Evolutionary conservation across 805 yeast species (phyloP).

Genomic region (Ascoidea asiatica): DNA sequence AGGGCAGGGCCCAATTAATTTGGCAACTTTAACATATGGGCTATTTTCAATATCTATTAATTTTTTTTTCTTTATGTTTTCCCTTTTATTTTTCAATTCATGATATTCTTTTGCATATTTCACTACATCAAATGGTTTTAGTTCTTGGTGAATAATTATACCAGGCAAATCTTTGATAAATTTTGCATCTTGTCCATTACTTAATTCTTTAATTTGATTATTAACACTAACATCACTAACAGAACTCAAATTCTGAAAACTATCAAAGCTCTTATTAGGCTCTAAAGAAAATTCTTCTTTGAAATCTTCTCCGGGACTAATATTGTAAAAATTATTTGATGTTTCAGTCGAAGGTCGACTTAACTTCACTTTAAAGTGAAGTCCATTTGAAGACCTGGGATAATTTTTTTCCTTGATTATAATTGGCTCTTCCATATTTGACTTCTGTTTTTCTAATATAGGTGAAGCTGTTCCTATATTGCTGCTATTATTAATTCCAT

Average conservation of each 20-base stretch:
- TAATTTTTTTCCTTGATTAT: neutral
- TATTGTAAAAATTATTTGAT: too few species aligned
- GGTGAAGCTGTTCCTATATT: neutral
- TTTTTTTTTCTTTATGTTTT: too few species aligned
- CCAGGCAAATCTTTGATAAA: neutral
- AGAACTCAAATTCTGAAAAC: too few species aligned
- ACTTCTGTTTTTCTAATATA: neutral
- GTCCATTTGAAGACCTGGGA: too few species aligned
- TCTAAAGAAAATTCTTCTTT: neutral
- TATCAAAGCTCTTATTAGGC: neutral
- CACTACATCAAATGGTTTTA: neutral
- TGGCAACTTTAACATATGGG: neutral
- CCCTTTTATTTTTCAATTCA: neutral
- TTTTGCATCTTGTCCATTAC: neutral
- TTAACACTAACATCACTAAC: neutral
- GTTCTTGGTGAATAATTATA: neutral
- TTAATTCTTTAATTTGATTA: too few species aligned
- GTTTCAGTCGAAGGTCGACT: too few species aligned
- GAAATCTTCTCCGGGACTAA: too few species aligned
- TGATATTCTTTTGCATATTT: conserved; percentile 3
- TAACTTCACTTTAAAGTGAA: too few species aligned
- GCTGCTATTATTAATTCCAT: neutral
- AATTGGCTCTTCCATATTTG: neutral
- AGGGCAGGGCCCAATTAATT: neutral
- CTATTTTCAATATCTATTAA: neutral